Evolutionary conservation across 2,329 filamentous ascomycete genomes (phyloP), one percentile per base, ranked within the genome.

Genomic region (Diaporthe velutina): DNA sequence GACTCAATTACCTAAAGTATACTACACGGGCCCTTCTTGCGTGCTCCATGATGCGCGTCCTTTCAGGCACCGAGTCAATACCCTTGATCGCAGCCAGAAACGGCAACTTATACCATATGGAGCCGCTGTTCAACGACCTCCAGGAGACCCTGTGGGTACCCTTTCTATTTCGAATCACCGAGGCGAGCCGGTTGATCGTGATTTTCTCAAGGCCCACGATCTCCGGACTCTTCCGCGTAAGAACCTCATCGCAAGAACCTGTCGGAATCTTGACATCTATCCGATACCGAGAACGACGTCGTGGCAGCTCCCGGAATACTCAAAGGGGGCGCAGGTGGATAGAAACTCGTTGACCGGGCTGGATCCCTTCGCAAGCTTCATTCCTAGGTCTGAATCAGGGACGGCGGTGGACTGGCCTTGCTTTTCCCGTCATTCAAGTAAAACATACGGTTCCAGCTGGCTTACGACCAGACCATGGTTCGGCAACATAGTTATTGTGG

Each of bases 1-100:
- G 58, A 61, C 25, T 30, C 8, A 64, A 64, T 64, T 64, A 64
- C 60, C 60, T 64, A 64, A 64, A 40, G 8, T 64, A 22, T 64
- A 64, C 60, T 30, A 48, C 60, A 28, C 40, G 17, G 17, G 38
- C 8, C 60, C 40, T 33, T 42, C 50, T 48, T 64, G 60, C 60
- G 60, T 33, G 60, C 38, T 64, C 40, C 60, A 64, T 45, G 40
- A 30, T 64, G 60, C 60, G 60, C 40, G 40, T 19, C 28, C 15
- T 64, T 48, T 22, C 25, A 64, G 17, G 8, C 40, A 7, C 19
- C 40, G 60, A 48, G 60, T 64, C 40, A 64, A 64, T 64, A 48
- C 8, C 60, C 60, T 64, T 48, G 60, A n/a, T 8, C 17, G 25
- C 17, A 33, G 45, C 60, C 60, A 7, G 60, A 48, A 64, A n/a